Percentiles rank a stretch among this genome's conserved stretches.
phyloP scores from a whole-genome alignment of 2,329 filamentous ascomycete species.

The Claviceps humidiphila region DNA sequence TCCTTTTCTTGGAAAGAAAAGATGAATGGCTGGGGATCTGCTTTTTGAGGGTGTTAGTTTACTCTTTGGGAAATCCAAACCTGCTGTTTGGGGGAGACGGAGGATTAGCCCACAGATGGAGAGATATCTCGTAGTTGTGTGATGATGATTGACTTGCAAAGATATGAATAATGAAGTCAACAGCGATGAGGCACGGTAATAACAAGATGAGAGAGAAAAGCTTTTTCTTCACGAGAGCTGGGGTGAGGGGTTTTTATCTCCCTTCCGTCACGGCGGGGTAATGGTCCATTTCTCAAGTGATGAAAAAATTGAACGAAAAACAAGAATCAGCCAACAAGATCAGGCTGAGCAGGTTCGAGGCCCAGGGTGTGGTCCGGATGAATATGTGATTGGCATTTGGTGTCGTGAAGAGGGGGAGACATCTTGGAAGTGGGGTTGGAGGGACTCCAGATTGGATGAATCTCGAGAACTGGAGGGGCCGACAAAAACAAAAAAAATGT shows the following conservation, averaged over 20 bases:
- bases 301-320: too few relatives aligned
- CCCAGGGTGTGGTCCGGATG: not conserved
- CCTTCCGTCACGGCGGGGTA: not conserved
- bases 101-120: not conserved
- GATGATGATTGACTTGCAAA: not conserved
- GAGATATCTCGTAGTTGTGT: not conserved
- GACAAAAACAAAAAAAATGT: too few relatives aligned
- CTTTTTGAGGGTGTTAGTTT: not conserved
- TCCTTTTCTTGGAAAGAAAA: not conserved
- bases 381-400: not conserved
- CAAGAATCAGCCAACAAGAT: too few relatives aligned
- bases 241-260: slow-evolving; percentile 4
- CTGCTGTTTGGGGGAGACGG: not conserved
- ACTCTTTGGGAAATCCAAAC: too few relatives aligned
- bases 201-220: not conserved
- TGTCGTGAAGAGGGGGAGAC: not conserved
- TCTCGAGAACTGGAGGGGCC: too few relatives aligned
- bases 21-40: not conserved
- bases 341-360: too few relatives aligned
- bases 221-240: not conserved
- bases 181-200: not conserved
- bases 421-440: not conserved
- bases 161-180: not conserved
- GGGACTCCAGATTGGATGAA: not conserved
- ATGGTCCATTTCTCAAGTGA: not conserved